Evolutionary conservation across 108 stramenopile species (phyloP).

Genomic region (Nitzschia palea): DNA sequence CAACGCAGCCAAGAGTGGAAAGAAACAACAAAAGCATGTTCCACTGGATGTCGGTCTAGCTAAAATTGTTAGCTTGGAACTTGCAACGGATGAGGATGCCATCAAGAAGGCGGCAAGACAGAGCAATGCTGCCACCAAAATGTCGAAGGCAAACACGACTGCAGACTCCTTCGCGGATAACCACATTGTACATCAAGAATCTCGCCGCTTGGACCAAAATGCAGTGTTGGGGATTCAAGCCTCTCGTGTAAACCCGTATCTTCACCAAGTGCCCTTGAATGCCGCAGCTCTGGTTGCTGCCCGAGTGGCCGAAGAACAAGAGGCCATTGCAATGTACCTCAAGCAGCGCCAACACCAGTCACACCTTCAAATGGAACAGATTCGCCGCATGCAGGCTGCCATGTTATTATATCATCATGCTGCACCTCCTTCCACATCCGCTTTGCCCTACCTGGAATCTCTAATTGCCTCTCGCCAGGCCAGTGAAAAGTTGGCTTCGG

Average conservation of each 20-base stretch:
- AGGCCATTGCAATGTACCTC: not conserved
- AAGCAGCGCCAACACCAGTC: not conserved
- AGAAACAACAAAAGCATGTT: conserved; percentile 1
- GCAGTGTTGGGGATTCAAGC: too few species aligned
- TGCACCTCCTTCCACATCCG: not conserved
- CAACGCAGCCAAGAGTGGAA: not conserved
- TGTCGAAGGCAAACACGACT: too few species aligned
- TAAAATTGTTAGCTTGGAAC: conserved; percentile 11
- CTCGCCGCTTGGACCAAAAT: too few species aligned
- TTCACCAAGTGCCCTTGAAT: too few species aligned
- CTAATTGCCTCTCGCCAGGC: not conserved
- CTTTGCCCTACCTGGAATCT: not conserved
- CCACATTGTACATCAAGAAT: too few species aligned
- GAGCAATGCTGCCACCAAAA: too few species aligned
- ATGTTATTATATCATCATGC: not conserved
- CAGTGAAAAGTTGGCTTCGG: not conserved
- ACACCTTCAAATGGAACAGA: not conserved
- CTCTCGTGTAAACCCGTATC: too few species aligned
- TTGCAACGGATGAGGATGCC: not conserved
- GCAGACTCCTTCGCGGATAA: too few species aligned
- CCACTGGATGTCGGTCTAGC: conserved; percentile 8
- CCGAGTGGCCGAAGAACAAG: not conserved
- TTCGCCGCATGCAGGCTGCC: not conserved
- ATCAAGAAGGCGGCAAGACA: too few species aligned
- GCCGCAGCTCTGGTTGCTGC: not conserved